Conservation (phyloP, 352 stramenopile genomes). For the Phytophthora constricta region DNA sequence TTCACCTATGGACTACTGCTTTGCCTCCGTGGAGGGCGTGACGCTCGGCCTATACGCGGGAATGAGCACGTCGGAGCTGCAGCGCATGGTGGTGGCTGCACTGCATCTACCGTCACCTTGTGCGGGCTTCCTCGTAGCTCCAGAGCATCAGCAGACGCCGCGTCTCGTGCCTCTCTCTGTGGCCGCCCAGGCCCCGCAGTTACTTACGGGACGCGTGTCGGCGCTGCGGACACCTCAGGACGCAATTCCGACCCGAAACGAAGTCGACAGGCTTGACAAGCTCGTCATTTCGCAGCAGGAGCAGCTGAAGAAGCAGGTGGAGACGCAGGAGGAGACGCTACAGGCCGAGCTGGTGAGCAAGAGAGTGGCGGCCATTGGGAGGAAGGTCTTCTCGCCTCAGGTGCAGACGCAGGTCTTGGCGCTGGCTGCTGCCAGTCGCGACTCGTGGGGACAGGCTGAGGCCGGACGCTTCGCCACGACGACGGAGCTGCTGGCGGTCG, state of each 20-base stretch:
- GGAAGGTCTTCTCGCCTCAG: slow-evolving; percentile 60
- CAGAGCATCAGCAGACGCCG: slow-evolving; percentile 3
- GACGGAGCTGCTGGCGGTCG: slow-evolving; percentile 55
- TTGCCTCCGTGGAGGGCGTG: too few species aligned
- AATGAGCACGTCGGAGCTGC: slow-evolving; percentile 55
- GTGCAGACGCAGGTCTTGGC: slow-evolving; percentile 58
- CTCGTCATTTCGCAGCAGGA: slow-evolving; percentile 53
- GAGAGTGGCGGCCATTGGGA: slow-evolving; percentile 60
- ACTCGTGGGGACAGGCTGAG: slow-evolving; percentile 8
- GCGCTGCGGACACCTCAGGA: background rate
- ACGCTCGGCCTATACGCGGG: slow-evolving; percentile 66
- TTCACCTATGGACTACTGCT: too few species aligned
- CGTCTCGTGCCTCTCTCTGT: slow-evolving; percentile 68
- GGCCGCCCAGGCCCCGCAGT: slow-evolving; percentile 54
- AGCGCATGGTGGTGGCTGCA: slow-evolving; percentile 43
- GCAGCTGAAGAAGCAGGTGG: slow-evolving; percentile 64
- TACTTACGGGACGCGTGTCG: slow-evolving; percentile 44
- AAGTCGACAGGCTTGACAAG: slow-evolving; percentile 16
- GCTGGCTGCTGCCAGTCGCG: slow-evolving; percentile 41
- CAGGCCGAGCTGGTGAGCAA: slow-evolving; percentile 58
- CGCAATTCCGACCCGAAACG: slow-evolving; percentile 4
- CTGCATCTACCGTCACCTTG: slow-evolving; percentile 34
- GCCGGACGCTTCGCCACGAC: slow-evolving; percentile 33
- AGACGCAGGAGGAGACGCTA: slow-evolving; percentile 25
- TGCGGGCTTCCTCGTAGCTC: slow-evolving; percentile 49